These are phyloP conservation scores for Hirschfeldia incana DNA, from an alignment of 345 rosid genomes.

Conservation along the genomic window DNA sequence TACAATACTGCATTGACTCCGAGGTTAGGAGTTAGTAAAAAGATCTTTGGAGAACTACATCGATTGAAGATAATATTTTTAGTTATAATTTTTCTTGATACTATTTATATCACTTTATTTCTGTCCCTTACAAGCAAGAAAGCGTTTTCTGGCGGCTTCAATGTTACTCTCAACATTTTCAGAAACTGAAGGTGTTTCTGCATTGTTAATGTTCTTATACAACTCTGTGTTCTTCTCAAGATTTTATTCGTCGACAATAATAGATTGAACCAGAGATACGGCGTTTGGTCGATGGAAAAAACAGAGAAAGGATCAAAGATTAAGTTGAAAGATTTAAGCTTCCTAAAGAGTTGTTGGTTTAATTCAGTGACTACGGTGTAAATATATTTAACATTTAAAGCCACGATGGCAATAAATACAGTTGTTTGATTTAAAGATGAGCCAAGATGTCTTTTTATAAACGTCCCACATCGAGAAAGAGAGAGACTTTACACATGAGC, in stretches of 20 bases:
- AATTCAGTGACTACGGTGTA: neutral
- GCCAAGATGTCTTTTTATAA: neutral
- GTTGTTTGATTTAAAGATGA: neutral
- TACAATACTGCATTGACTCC: neutral
- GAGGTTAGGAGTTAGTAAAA: neutral
- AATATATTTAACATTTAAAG: neutral
- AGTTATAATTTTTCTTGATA: neutral
- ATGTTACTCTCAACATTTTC: neutral
- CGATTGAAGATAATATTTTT: neutral
- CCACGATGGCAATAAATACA: neutral
- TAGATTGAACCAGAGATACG: neutral
- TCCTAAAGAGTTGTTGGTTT: neutral
- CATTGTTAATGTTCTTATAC: neutral
- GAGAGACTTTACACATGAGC: neutral
- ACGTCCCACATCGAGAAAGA: neutral
- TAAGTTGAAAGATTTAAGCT: neutral
- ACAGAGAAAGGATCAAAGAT: neutral
- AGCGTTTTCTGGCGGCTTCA: neutral
- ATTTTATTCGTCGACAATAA: neutral
- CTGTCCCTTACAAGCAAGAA: too few relatives aligned
- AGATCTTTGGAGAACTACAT: neutral
- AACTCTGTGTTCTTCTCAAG: neutral
- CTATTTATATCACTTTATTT: neutral
- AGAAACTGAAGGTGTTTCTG: neutral
- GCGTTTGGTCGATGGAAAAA: neutral